Conservation (phyloP, 164 flowering plant species). For the Cinnamomum chago region DNA sequence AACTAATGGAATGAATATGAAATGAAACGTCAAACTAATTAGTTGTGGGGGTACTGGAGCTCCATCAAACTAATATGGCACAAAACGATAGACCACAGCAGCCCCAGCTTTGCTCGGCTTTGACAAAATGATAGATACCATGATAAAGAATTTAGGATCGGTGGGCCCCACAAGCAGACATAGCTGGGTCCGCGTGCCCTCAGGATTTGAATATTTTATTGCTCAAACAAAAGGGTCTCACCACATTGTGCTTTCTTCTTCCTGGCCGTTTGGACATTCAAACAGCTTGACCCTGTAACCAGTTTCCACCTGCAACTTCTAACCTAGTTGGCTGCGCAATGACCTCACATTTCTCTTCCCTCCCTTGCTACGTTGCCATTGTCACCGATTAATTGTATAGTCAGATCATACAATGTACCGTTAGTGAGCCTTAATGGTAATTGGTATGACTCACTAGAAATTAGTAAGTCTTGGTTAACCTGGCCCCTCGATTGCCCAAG, state of each 20-base stretch:
- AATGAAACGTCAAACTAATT: not conserved
- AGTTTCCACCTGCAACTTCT: not conserved
- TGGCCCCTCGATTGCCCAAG: no score
- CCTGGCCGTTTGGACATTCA: not conserved
- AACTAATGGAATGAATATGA: not conserved
- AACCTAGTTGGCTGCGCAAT: not conserved
- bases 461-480: no score
- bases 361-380: no score
- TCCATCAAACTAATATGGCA: not conserved
- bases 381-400: no score
- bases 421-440: not conserved
- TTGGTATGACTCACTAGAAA: no score
- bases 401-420: not conserved
- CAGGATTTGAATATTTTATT: not conserved
- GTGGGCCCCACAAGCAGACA: not conserved
- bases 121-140: no score
- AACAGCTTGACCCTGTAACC: not conserved
- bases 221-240: not conserved
- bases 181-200: not conserved
- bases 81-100: not conserved
- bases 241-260: not conserved
- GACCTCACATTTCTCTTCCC: no score
- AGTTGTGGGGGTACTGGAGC: not conserved
- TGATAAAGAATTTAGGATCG: no score
- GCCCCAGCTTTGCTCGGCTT: not conserved